Conservation (phyloP, 225 moss, liverwort and hornwort species). For the Pseudoscleropodium purum region DNA sequence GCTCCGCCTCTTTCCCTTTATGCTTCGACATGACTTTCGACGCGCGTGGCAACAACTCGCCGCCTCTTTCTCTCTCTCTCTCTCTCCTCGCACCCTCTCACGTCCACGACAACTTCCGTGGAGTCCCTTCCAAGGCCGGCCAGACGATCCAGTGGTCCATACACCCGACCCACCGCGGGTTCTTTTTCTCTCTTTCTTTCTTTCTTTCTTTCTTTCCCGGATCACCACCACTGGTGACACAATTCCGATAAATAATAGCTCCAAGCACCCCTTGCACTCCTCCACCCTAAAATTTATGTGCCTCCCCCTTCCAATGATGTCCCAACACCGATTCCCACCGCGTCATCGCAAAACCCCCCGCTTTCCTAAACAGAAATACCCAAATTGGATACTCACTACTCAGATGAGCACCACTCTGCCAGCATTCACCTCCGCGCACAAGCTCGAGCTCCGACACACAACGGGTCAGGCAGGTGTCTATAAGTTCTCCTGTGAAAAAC, state of each 20-base stretch:
- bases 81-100: background rate
- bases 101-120: background rate
- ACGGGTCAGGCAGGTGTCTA: background rate
- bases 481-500: background rate
- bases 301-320: background rate
- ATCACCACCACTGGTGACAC: background rate
- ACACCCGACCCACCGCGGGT: background rate
- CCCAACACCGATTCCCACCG: constrained; percentile 8
- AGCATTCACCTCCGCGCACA: background rate
- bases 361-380: background rate
- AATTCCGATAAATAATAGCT: background rate
- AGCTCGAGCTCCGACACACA: background rate
- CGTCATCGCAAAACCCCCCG: background rate
- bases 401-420: background rate
- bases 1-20: constrained; percentile 38
- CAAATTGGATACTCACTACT: background rate
- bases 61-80: background rate
- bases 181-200: background rate
- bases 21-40: constrained; percentile 34
- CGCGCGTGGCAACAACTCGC: background rate
- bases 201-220: background rate
- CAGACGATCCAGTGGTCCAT: constrained; percentile 3
- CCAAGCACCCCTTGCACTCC: background rate
- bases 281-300: background rate
- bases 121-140: background rate